Base-by-base conservation (phyloP, 2,329 filamentous ascomycete genomes). In the Aphanocladium album region DNA sequence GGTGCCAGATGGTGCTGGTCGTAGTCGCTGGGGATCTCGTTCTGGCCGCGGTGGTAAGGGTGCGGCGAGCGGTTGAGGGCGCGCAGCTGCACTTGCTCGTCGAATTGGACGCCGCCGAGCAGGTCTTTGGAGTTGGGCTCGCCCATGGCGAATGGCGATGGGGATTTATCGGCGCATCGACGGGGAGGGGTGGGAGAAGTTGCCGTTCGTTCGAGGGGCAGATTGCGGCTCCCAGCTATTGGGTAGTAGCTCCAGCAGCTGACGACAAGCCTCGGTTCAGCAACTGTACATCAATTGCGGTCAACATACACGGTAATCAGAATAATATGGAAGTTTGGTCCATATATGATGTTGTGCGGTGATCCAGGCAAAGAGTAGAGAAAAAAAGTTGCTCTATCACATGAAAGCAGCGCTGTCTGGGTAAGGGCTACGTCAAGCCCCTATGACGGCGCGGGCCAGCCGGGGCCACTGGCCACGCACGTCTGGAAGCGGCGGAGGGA, bases 41-140 rank as follows among this genome's bases (percentile, higher is more conserved):
- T 77, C 62, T 77, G 80, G 61, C 82, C 83, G 67, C 81, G 84
- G 68, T 85, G 83, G 67, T 89, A 89, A 1, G 87, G 87, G 70
- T 89, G 85, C 51, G 88, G 87, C 47, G 86, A 87, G 66, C 87
- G 83, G 58, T 80, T 82, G 63, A 83, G 77, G 51, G 77, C 72
- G 68, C 81, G 79, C 67, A 85, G 67, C 55, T 64, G 67, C 53
- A 76, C 72, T 52, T 73, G 70, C 61, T 77, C 73, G 39, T 73
- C 70, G 60, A 67, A 66, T 25, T 74, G 70, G 65, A 71, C 67
- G 67, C 68, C 63, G 64, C 66, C 65, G 54, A 70, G 64, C 65
- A 70, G 66, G 66, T 72, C 71, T 61, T 73, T 73, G 64, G 70
- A 70, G 64, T 77, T 74, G 67, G 74, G 72, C 68, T 78, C 76